phyloP scores from a whole-genome alignment of 306 rosid species.

The Gastrolobium villosum region DNA sequence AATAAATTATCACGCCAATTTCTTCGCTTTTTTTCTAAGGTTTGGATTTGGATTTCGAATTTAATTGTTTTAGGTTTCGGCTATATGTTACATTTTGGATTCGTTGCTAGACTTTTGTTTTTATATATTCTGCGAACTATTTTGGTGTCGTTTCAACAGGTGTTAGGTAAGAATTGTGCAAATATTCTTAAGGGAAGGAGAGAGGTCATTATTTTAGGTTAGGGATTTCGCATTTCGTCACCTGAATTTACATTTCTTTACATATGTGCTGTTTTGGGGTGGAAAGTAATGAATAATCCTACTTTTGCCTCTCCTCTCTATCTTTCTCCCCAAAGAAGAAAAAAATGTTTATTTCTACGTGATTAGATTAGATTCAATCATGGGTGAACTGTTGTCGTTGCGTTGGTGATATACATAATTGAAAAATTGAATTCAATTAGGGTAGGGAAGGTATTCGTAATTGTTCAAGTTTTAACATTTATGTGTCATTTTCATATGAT shows the following conservation, averaged over 20 bases:
- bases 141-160: neutral
- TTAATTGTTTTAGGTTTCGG: neutral
- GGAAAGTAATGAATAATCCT: neutral
- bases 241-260: constrained; percentile 23
- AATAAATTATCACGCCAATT: no score
- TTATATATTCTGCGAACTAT: neutral
- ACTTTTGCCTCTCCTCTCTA: neutral
- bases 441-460: neutral
- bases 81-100: constrained; percentile 3
- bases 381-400: neutral
- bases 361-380: constrained; percentile 8
- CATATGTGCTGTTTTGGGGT: neutral
- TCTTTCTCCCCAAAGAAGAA: neutral
- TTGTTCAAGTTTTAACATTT: constrained; percentile 36
- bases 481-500: constrained; percentile 41
- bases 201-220: neutral
- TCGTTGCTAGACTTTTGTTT: neutral
- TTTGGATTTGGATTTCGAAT: neutral
- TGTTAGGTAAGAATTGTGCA: constrained; percentile 33
- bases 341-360: neutral
- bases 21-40: neutral
- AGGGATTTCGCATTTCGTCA: constrained; percentile 27
- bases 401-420: constrained; percentile 8
- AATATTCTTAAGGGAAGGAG: neutral
- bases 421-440: neutral